Evolutionary conservation across 2,329 filamentous ascomycete species (phyloP).

Genomic region (Stagonosporopsis vannaccii): DNA sequence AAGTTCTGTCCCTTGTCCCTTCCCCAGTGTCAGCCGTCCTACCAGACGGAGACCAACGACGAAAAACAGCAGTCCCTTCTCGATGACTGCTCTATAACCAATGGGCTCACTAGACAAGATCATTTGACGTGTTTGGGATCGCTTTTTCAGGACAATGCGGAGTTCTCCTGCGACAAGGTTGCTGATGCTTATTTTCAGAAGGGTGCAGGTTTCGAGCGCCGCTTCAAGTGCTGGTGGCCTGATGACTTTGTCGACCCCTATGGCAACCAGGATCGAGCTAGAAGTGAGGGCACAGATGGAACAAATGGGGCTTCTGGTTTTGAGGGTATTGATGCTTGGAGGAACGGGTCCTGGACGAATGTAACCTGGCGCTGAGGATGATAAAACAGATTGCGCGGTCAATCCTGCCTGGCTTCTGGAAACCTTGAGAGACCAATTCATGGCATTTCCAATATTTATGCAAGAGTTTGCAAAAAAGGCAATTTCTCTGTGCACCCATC

Average conservation of each 20-base stretch:
- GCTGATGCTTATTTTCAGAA: background rate
- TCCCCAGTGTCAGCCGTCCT: background rate
- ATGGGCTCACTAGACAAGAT: background rate
- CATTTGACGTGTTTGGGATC: background rate
- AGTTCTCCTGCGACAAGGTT: constrained; percentile 6
- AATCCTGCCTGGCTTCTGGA: background rate
- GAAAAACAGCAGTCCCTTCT: background rate
- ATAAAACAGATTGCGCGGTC: background rate
- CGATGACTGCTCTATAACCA: background rate
- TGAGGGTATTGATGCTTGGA: background rate
- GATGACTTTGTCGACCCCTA: background rate
- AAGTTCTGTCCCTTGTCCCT: background rate
- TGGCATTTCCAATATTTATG: background rate
- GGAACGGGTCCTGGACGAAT: background rate
- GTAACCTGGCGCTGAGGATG: background rate
- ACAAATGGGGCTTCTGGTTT: background rate
- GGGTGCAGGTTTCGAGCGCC: constrained; percentile 4
- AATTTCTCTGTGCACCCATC: too few relatives aligned
- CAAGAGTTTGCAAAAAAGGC: too few relatives aligned
- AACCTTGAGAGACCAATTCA: background rate
- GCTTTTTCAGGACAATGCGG: background rate
- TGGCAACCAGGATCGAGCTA: background rate
- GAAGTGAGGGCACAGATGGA: background rate
- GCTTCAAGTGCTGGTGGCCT: constrained; percentile 11
- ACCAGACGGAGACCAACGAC: constrained; percentile 6